These are phyloP conservation scores for Boletus rufocinnamomeus DNA, from an alignment of 768 basidiomycete genomes.

Conservation along the genomic window DNA sequence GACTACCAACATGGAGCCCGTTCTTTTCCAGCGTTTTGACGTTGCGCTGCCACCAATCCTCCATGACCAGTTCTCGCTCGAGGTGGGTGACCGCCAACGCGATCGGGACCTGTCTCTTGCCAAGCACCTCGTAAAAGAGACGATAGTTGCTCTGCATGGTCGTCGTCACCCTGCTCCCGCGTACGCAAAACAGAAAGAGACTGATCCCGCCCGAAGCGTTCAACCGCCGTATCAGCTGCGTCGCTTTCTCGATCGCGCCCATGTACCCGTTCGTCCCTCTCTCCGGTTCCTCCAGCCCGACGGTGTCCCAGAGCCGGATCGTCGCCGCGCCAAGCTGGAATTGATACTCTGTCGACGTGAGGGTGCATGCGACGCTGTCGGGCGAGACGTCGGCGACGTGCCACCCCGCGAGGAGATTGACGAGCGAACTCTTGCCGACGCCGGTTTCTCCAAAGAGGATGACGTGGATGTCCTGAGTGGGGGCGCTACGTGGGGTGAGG, in stretches of 20 bases:
- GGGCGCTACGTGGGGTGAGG: slow-evolving; percentile 22
- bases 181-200: slow-evolving; percentile 37
- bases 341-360: slow-evolving; percentile 28
- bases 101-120: slow-evolving; percentile 39
- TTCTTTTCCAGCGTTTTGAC: slow-evolving; percentile 16
- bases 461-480: slow-evolving; percentile 30
- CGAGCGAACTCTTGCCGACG: slow-evolving; percentile 35
- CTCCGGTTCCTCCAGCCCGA: slow-evolving; percentile 33
- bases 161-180: slow-evolving; percentile 32
- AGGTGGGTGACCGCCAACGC: slow-evolving; percentile 42
- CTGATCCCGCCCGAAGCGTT: slow-evolving; percentile 29
- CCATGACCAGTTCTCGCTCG: slow-evolving; percentile 35
- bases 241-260: slow-evolving; percentile 32
- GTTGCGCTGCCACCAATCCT: slow-evolving; percentile 36
- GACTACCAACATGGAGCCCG: slow-evolving; percentile 23
- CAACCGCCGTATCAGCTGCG: slow-evolving; percentile 34
- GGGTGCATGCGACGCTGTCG: slow-evolving; percentile 35
- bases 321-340: slow-evolving; percentile 27
- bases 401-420: slow-evolving; percentile 42
- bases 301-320: slow-evolving; percentile 36
- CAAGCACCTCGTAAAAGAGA: slow-evolving; percentile 43
- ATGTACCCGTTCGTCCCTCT: slow-evolving; percentile 19
- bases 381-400: slow-evolving; percentile 28
- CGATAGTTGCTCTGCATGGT: slow-evolving; percentile 34
- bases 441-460: slow-evolving; percentile 46